These are phyloP conservation scores for Penicillium taxi DNA, from an alignment of 495 filamentous ascomycete genomes.

Conservation along the genomic window DNA sequence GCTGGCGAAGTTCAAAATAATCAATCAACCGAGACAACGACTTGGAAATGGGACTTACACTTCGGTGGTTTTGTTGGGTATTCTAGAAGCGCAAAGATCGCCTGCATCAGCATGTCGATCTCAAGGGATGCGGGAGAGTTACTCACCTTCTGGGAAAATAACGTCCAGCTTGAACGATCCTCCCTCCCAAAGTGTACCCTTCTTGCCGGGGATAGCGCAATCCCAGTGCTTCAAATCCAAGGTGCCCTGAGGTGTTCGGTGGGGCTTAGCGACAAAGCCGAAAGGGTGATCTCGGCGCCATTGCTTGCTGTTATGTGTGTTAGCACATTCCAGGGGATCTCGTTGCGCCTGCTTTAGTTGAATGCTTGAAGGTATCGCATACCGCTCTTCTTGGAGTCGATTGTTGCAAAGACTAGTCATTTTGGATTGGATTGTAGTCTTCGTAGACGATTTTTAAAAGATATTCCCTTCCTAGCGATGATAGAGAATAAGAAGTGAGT, in stretches of 20 bases:
- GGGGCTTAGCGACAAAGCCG: slow-evolving; percentile 88
- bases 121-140: slow-evolving; percentile 6
- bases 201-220: slow-evolving; percentile 90
- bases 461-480: too few relatives aligned
- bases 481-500: too few relatives aligned
- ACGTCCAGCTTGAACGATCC: slow-evolving; percentile 91
- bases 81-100: slow-evolving; percentile 47
- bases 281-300: slow-evolving; percentile 97
- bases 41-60: slow-evolving; percentile 69
- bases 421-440: too few relatives aligned
- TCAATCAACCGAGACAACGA: too few relatives aligned
- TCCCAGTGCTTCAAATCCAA: slow-evolving; percentile 94
- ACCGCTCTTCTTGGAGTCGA: slow-evolving; percentile 87
- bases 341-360: neutral
- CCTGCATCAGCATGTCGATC: slow-evolving; percentile 11
- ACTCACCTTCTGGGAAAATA: slow-evolving; percentile 88
- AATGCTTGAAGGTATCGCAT: slow-evolving; percentile 17
- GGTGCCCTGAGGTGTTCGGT: slow-evolving; percentile 68
- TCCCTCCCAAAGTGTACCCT: slow-evolving; percentile 94
- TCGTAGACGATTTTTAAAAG: too few relatives aligned
- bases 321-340: slow-evolving; percentile 8
- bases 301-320: slow-evolving; percentile 59
- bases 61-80: slow-evolving; percentile 99
- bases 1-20: too few relatives aligned
- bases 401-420: slow-evolving; percentile 92